A percentile compares a stretch with the other conserved stretches of the same genome.
These are phyloP conservation scores for Hyaloperonospora brassicae DNA, from an alignment of 352 stramenopile genomes.

Conservation along the genomic window DNA sequence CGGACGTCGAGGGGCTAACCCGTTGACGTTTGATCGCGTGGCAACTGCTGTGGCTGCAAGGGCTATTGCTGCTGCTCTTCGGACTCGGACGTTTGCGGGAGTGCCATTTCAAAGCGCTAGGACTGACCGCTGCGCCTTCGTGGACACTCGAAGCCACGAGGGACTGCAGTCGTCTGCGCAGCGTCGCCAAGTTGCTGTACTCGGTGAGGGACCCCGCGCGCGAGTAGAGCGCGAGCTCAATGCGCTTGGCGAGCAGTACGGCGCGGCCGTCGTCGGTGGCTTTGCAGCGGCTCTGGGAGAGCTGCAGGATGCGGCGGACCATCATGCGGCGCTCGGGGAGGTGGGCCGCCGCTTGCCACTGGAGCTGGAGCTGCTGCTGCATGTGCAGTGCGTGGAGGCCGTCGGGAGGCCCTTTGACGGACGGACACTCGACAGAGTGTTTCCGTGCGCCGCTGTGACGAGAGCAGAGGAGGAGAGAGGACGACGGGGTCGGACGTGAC, in stretches of 20 bases:
- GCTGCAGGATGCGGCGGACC: conserved; percentile 62
- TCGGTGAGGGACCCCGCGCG: conserved; percentile 54
- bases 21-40: conserved; percentile 34
- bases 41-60: too few relatives aligned
- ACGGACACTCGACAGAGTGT: conserved; percentile 12
- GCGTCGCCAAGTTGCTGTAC: conserved; percentile 60
- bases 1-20: background rate
- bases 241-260: conserved; percentile 55
- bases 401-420: conserved; percentile 9
- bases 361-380: conserved; percentile 16
- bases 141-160: conserved; percentile 62
- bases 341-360: conserved; percentile 55
- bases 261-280: conserved; percentile 10
- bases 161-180: conserved; percentile 61
- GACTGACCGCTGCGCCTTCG: conserved; percentile 23
- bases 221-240: conserved; percentile 68
- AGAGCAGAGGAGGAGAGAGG: too few relatives aligned
- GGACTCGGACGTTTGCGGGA: too few relatives aligned
- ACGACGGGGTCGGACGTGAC: too few relatives aligned
- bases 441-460: background rate
- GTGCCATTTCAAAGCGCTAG: too few relatives aligned
- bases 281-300: conserved; percentile 32
- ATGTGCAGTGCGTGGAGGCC: conserved; percentile 9
- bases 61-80: too few relatives aligned
- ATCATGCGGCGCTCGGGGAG: conserved; percentile 56